A percentile compares a stretch with the other conserved stretches of the same genome.
Evolutionary conservation across 768 basidiomycete species (phyloP).

Genomic region (Trametes sanguinea): DNA sequence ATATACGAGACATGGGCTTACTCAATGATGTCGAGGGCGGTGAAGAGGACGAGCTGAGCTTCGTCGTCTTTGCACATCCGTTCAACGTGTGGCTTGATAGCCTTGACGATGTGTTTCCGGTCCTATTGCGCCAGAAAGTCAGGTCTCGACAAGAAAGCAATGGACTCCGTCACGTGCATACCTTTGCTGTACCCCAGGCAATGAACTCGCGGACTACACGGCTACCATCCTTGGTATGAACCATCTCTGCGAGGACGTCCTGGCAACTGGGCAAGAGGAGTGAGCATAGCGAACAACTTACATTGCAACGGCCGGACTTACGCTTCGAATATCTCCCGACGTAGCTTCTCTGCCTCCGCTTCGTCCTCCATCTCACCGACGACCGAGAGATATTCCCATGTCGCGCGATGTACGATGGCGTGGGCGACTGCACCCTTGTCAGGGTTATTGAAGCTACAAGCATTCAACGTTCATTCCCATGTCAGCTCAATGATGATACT

Average conservation of each 20-base stretch:
- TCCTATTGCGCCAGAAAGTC: slow-evolving; percentile 48
- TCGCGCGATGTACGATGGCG: slow-evolving; percentile 81
- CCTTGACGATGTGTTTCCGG: slow-evolving; percentile 88
- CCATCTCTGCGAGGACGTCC: slow-evolving; percentile 87
- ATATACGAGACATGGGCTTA: no score
- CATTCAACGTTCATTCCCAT: slow-evolving; percentile 32
- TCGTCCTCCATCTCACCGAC: slow-evolving; percentile 60
- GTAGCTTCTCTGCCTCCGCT: slow-evolving; percentile 69
- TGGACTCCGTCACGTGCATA: slow-evolving; percentile 27
- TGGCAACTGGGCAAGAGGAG: no score
- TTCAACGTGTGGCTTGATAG: slow-evolving; percentile 85
- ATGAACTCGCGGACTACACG: slow-evolving; percentile 85
- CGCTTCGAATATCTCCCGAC: slow-evolving; percentile 82
- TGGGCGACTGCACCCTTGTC: slow-evolving; percentile 89
- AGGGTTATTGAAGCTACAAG: slow-evolving; percentile 81
- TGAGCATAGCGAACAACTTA: no score
- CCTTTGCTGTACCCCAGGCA: slow-evolving; percentile 82
- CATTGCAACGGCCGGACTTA: slow-evolving; percentile 34
- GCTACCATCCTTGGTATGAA: slow-evolving; percentile 91
- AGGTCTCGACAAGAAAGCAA: no score
- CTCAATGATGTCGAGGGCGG: slow-evolving; percentile 89
- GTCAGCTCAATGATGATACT: slow-evolving; percentile 61
- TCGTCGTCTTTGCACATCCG: slow-evolving; percentile 89
- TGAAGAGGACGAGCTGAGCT: slow-evolving; percentile 87
- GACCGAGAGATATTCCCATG: slow-evolving; percentile 82